phyloP scores from a whole-genome alignment of 2,329 filamentous ascomycete species.

The Aspergillus hiratsukae region DNA sequence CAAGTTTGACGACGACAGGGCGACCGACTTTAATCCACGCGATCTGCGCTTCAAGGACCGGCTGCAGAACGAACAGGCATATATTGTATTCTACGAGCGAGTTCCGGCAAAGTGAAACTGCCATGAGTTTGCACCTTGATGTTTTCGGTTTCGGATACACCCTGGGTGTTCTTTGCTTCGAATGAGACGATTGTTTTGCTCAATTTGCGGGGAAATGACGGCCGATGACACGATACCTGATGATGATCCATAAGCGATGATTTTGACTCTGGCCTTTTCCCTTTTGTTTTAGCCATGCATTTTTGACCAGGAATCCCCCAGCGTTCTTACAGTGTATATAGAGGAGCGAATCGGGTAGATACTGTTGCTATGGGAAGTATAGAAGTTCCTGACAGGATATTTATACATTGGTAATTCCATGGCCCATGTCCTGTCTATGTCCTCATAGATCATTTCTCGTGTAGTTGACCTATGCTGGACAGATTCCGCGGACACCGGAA shows the following conservation, averaged over 20 bases:
- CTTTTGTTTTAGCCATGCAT: not conserved
- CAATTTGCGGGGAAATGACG: not conserved
- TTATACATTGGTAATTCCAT: not conserved
- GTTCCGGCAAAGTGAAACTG: conserved; percentile 38
- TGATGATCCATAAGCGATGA: conserved; percentile 3
- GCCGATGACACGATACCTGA: not conserved
- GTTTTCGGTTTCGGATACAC: conserved; percentile 1
- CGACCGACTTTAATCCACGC: conserved; percentile 55
- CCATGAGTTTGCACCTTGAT: not conserved
- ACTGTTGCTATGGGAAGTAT: not conserved
- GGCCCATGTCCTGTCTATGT: no score
- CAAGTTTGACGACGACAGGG: conserved; percentile 56
- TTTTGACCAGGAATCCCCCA: not conserved
- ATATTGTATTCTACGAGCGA: conserved; percentile 61
- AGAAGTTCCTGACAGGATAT: not conserved
- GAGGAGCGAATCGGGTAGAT: not conserved
- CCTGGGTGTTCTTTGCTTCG: not conserved
- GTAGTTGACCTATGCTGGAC: not conserved
- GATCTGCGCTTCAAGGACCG: conserved; percentile 46
- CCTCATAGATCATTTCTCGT: no score
- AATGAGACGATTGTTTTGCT: not conserved
- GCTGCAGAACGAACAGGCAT: conserved; percentile 60
- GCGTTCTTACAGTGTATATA: not conserved
- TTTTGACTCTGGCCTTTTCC: not conserved
- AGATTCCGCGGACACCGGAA: not conserved